A percentile compares a stretch with the other conserved stretches of the same genome.
phyloP scores from a whole-genome alignment of 306 rosid genomes.

The Trifolium repens region DNA sequence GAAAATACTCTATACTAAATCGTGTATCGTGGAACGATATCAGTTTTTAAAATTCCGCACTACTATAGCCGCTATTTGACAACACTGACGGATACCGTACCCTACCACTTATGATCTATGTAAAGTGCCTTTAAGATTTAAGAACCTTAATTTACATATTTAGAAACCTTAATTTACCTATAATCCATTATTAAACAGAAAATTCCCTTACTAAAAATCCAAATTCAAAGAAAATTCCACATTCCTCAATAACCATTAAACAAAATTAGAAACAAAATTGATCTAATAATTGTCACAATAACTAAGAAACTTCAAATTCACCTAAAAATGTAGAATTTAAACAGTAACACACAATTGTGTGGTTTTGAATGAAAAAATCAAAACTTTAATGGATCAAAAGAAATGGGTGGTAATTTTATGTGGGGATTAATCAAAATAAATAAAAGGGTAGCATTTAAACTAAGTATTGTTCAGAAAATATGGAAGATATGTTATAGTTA shows the following conservation, averaged over 20 bases:
- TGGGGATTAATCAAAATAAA: not conserved
- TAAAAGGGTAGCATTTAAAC: not conserved
- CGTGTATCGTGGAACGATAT: no score
- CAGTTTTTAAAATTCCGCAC: not conserved
- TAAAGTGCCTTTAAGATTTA: not conserved
- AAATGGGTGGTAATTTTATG: not conserved
- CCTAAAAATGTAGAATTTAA: not conserved
- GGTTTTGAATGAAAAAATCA: not conserved
- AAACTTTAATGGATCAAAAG: conserved; percentile 21
- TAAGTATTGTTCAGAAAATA: not conserved
- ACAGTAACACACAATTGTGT: not conserved
- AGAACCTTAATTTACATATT: not conserved
- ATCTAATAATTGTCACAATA: not conserved
- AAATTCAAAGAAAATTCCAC: not conserved
- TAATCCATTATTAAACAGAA: not conserved
- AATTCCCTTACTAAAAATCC: not conserved
- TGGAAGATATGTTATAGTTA: not conserved
- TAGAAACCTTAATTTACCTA: not conserved
- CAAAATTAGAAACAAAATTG: not conserved
- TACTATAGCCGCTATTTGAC: not conserved
- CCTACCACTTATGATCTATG: not conserved
- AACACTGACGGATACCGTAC: not conserved
- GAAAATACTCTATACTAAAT: not conserved
- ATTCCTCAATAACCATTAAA: not conserved
- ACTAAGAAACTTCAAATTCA: conserved; percentile 6